Evolutionary conservation across 306 rosid genomes (phyloP).

Genomic region (Vigna reflexopilosa): DNA sequence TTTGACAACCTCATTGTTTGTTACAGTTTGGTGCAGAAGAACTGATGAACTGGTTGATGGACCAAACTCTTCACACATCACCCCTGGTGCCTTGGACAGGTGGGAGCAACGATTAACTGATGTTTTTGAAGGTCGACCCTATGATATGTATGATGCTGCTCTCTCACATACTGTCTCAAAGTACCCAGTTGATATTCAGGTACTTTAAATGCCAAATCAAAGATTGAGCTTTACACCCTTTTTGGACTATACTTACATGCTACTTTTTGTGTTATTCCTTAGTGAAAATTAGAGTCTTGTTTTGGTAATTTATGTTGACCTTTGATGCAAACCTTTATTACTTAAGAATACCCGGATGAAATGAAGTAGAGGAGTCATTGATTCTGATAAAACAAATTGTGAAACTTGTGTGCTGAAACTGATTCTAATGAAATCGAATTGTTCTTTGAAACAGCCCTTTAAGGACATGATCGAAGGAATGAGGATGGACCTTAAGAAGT

Average conservation of each 20-base stretch:
- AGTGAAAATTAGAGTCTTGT: background rate
- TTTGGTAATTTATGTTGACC: background rate
- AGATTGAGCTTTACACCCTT: background rate
- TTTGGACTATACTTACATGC: background rate
- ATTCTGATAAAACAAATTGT: background rate
- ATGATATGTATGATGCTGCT: slow-evolving; percentile 96
- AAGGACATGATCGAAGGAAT: slow-evolving; percentile 97
- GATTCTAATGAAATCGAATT: slow-evolving; percentile 28
- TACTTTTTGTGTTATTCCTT: background rate
- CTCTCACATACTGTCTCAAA: slow-evolving; percentile 78
- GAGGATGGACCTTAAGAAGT: slow-evolving; percentile 85
- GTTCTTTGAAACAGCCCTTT: slow-evolving; percentile 70
- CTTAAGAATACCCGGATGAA: background rate
- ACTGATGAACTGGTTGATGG: slow-evolving; percentile 97
- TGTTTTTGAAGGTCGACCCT: slow-evolving; percentile 86
- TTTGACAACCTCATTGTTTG: slow-evolving; percentile 21
- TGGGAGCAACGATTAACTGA: slow-evolving; percentile 83
- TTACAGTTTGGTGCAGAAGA: slow-evolving; percentile 97
- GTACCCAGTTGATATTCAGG: slow-evolving; percentile 93
- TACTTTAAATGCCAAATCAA: slow-evolving; percentile 18
- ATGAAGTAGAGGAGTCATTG: background rate
- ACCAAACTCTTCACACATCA: slow-evolving; percentile 92
- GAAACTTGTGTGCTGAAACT: background rate
- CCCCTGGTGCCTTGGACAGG: slow-evolving; percentile 88
- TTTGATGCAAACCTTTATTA: background rate